Evolutionary conservation across 2,329 filamentous ascomycete species (phyloP).

Genomic region (Podosphaera xanthii): DNA sequence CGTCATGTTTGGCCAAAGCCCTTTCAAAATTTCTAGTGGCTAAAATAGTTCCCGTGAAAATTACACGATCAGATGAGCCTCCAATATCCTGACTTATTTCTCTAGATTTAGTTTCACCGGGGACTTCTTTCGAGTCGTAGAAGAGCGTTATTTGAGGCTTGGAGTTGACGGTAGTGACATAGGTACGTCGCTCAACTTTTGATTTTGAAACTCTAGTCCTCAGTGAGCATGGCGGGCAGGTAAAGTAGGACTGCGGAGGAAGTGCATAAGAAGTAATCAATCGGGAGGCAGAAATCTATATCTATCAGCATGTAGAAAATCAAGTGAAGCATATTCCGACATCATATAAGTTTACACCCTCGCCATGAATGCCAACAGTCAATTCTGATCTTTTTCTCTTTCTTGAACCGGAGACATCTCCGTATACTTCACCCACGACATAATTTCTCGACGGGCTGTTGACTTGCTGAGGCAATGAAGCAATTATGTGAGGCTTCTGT

Average conservation of each 20-base stretch:
- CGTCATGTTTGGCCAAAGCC: constrained; percentile 10
- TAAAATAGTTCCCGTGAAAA: constrained; percentile 20
- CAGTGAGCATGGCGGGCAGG: constrained; percentile 36
- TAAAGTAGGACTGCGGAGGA: constrained; percentile 39
- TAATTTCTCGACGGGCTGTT: constrained; percentile 28
- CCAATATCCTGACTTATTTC: constrained; percentile 22
- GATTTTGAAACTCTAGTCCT: constrained; percentile 22
- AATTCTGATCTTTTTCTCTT: constrained; percentile 41
- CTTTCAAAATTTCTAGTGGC: constrained; percentile 4
- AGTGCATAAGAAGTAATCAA: constrained; percentile 45
- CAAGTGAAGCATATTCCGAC: constrained; percentile 18
- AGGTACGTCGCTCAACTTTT: constrained; percentile 34
- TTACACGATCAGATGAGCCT: constrained; percentile 18
- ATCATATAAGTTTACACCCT: constrained; percentile 43
- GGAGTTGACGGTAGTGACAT: constrained; percentile 28
- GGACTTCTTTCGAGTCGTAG: constrained; percentile 30
- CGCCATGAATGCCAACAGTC: constrained; percentile 39
- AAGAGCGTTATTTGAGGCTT: constrained; percentile 33
- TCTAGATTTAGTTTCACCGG: constrained; percentile 28
- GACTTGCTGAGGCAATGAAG: constrained; percentile 33
- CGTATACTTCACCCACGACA: constrained; percentile 36
- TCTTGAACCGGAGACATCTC: constrained; percentile 30
- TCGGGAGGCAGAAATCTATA: constrained; percentile 34
- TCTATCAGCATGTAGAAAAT: not conserved
- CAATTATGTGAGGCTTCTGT: constrained; percentile 40